Evolutionary conservation across 164 flowering plant species (phyloP).

Genomic region (Chloranthus sessilifolius): DNA sequence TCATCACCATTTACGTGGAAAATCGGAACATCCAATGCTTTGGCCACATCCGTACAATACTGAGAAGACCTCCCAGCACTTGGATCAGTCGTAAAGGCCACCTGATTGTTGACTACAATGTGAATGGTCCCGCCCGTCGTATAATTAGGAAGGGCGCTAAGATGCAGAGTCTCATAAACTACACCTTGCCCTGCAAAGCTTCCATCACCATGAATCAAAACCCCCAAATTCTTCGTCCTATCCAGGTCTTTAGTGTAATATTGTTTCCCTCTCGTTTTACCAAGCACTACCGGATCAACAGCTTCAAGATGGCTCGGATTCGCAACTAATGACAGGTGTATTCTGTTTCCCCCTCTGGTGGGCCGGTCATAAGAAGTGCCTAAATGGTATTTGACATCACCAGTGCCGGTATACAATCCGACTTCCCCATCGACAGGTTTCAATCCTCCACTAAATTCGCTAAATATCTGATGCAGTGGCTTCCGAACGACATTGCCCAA

Average conservation of each 20-base stretch:
- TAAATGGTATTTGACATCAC: slow-evolving; percentile 96
- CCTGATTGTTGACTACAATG: slow-evolving; percentile 95
- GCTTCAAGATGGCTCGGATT: slow-evolving; percentile 99
- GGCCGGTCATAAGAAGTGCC: slow-evolving; percentile 99
- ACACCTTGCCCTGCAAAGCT: slow-evolving; percentile 99
- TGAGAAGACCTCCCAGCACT: slow-evolving; percentile 87
- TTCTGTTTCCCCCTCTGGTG: slow-evolving; percentile 86
- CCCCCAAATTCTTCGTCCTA: slow-evolving; percentile 79
- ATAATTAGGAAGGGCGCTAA: slow-evolving; percentile 97
- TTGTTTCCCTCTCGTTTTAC: slow-evolving; percentile 96
- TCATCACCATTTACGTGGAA: slow-evolving; percentile 98
- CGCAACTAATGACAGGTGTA: slow-evolving; percentile 93
- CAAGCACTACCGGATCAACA: slow-evolving; percentile 90
- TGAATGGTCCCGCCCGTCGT: slow-evolving; percentile 97
- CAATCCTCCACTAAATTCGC: slow-evolving; percentile 87
- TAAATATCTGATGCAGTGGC: slow-evolving; percentile 86
- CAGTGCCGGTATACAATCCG: slow-evolving; percentile 97
- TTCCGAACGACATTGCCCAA: slow-evolving; percentile 96
- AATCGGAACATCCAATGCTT: slow-evolving; percentile 94
- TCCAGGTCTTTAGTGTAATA: slow-evolving; percentile 80
- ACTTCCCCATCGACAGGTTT: slow-evolving; percentile 76
- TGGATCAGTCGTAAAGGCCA: slow-evolving; percentile 98
- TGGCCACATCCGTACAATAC: slow-evolving; percentile 98
- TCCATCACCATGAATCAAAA: slow-evolving; percentile 97
- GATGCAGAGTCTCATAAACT: slow-evolving; percentile 95